These are phyloP conservation scores for Themeda triandra DNA, from an alignment of 176 grass and related monocot species.

Conservation along the genomic window DNA sequence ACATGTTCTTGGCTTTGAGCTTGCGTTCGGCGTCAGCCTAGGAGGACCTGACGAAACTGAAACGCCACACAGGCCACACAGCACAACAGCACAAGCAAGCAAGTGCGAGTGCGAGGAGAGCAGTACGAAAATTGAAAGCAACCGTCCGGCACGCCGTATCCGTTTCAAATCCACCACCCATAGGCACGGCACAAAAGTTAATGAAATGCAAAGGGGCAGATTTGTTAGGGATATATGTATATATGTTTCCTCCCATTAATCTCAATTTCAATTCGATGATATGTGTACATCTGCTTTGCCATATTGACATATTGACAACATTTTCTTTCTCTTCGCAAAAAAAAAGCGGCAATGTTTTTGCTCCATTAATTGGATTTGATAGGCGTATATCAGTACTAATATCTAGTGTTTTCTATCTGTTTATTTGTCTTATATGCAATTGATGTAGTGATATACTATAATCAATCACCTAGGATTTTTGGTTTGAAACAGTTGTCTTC, in stretches of 20 bases:
- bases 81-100: not conserved
- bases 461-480: not conserved
- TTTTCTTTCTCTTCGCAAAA: not conserved
- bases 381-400: not conserved
- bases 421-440: not conserved
- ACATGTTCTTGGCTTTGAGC: conserved; percentile 22
- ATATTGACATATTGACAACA: too few species aligned
- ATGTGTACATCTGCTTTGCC: not conserved
- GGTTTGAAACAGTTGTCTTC: not conserved
- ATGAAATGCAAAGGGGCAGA: not conserved
- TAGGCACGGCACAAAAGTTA: not conserved
- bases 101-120: not conserved
- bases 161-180: not conserved
- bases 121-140: conserved; percentile 25
- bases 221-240: not conserved
- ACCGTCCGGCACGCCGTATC: not conserved
- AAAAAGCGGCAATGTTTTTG: not conserved
- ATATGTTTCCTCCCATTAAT: not conserved
- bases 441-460: not conserved
- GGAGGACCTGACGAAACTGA: not conserved
- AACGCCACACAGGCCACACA: not conserved
- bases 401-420: not conserved
- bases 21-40: not conserved
- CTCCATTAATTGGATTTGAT: not conserved
- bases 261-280: not conserved